Evolutionary conservation across 805 yeast species (phyloP).

Genomic region (Hanseniaspora lachancei): DNA sequence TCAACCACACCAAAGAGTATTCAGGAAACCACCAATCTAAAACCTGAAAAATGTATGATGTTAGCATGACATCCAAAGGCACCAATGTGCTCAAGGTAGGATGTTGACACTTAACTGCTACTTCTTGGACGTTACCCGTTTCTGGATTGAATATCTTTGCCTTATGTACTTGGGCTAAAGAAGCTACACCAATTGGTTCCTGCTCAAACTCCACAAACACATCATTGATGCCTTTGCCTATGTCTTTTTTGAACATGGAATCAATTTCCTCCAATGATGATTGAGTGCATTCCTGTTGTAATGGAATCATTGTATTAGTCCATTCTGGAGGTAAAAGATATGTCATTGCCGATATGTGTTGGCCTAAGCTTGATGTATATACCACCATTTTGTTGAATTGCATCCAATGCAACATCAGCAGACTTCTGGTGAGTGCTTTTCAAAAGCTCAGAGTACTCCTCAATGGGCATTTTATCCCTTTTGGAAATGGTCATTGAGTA

Average conservation of each 20-base stretch:
- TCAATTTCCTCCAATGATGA: conserved; percentile 59
- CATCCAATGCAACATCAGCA: conserved; percentile 64
- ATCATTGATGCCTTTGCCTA: conserved; percentile 38
- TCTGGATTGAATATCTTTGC: conserved; percentile 43
- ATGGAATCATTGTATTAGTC: conserved; percentile 87
- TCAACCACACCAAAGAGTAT: conserved; percentile 88
- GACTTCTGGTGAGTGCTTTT: conserved; percentile 58
- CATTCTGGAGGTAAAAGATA: conserved; percentile 84
- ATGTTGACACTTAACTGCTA: conserved; percentile 91
- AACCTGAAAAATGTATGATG: conserved; percentile 58
- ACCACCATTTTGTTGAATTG: conserved; percentile 80
- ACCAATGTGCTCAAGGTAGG: conserved; percentile 78
- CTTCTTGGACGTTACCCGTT: conserved; percentile 40
- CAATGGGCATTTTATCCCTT: conserved; percentile 32
- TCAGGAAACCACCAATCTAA: conserved; percentile 79
- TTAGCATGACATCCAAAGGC: conserved; percentile 74
- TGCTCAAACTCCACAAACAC: conserved; percentile 54
- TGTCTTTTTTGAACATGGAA: conserved; percentile 53
- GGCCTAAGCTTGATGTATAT: conserved; percentile 85
- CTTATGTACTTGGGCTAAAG: conserved; percentile 87
- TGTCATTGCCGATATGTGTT: conserved; percentile 84
- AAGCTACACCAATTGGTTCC: conserved; percentile 85
- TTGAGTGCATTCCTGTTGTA: conserved; percentile 81
- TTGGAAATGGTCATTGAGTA: conserved; percentile 37
- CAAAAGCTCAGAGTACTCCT: conserved; percentile 41